phyloP scores from a whole-genome alignment of 192 early-diverging fungal genomes.

The Mortierella claussenii region DNA sequence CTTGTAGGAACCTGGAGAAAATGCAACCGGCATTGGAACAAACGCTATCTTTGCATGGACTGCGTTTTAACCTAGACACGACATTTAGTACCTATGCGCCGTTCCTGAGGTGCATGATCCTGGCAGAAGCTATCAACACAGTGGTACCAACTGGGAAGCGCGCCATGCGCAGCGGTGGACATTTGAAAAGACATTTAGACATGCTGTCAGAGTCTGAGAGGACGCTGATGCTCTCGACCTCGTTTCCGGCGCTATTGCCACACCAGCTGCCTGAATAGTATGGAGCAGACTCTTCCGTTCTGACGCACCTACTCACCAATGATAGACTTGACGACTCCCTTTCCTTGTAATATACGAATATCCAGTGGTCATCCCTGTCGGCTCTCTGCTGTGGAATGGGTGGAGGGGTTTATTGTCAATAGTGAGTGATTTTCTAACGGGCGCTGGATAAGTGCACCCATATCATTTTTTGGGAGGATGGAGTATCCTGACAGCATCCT shows the following conservation, averaged over 20 bases:
- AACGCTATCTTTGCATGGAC: constrained; percentile 17
- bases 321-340: too few species aligned
- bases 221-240: constrained; percentile 14
- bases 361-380: too few species aligned
- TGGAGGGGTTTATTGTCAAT: neutral
- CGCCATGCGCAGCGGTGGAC: constrained; percentile 41
- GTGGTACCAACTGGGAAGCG: constrained; percentile 39
- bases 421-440: too few species aligned
- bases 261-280: neutral
- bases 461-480: constrained; percentile 49
- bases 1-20: constrained; percentile 13
- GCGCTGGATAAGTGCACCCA: too few species aligned
- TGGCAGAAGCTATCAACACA: constrained; percentile 19
- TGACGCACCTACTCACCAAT: too few species aligned
- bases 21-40: constrained; percentile 44
- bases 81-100: constrained; percentile 30
- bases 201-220: constrained; percentile 35
- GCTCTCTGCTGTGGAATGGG: too few species aligned
- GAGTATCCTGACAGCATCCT: constrained; percentile 78
- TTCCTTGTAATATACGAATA: too few species aligned
- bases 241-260: constrained; percentile 1
- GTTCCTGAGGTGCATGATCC: constrained; percentile 27
- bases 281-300: too few species aligned
- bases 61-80: constrained; percentile 27
- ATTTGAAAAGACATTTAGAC: constrained; percentile 27